Base-by-base conservation (phyloP, 1,139 yeast species). In the Candida neerlandica region DNA sequence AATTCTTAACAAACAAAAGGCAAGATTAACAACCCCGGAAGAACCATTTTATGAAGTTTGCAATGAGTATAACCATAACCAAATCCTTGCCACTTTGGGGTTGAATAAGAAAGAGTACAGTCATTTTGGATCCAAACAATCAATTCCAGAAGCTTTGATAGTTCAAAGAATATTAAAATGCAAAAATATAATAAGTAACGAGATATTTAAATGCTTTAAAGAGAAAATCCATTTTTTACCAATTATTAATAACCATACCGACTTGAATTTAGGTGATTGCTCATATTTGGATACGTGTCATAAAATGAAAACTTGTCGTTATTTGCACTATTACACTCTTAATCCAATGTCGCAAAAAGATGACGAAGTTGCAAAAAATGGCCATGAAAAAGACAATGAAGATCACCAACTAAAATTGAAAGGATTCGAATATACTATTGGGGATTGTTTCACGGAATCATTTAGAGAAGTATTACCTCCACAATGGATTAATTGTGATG, bases 201-300 rank as follows among this genome's bases (percentile, higher is more conserved):
- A 66, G n/a, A 54, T 66, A 1, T 59, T 55, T 48, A 58, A 60
- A 38, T 87, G 94, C 58, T 60, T 78, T 9, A 67, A 70, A 37
- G 57, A 58, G 0, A 82, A 80, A 52, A 77, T 81, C 46, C 95
- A 87, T 64, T 84, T 73, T 58, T 69, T 87, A 27, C 91, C 92
- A 1, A 73, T 86, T 15, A 66, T 83, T 42, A 78, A 75, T 41
- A 59, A 60, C 30, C 71, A 75, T 35, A 75, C 97, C 0, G 97
- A 92, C 60, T 51, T 67, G 1, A 69, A 75, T 19, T 66, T 89
- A n/a, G 98, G 97, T 0, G 97, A 92, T 65, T 92, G 98, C 61
- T 91, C 97, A 4, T 92, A 92, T 61, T 75, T 92, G 54, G 97
- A 92, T 63, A 91, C 97, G 1, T 92, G 98, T 61, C 96, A 89